phyloP scores from a whole-genome alignment of 305 asterid genomes.

The Fraxinus ornus region DNA sequence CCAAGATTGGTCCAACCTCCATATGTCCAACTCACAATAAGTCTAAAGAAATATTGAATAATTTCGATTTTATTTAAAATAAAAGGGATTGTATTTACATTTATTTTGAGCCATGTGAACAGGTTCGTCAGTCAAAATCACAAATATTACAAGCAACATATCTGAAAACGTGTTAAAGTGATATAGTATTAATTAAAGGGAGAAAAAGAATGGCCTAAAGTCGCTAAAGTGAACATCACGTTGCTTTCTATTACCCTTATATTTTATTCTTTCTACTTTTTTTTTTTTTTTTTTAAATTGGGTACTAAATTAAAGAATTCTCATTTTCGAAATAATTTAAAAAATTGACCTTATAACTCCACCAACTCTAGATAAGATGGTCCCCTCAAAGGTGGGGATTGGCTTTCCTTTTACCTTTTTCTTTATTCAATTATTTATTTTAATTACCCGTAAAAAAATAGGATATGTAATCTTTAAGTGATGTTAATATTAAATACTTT shows the following conservation, averaged over 20 bases:
- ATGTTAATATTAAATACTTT: background rate
- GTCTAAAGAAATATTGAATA: background rate
- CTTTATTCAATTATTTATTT: background rate
- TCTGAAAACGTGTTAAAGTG: slow-evolving; percentile 29
- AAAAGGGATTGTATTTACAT: background rate
- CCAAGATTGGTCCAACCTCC: background rate
- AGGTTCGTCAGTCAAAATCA: slow-evolving; percentile 20
- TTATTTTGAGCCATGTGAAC: background rate
- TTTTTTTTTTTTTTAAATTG: too few species aligned
- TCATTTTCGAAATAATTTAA: background rate
- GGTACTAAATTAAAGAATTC: background rate
- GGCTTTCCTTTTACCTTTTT: background rate
- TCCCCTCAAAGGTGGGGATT: background rate
- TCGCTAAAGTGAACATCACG: slow-evolving; percentile 29
- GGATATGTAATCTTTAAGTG: background rate
- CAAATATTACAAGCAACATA: slow-evolving; percentile 25
- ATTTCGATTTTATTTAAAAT: background rate
- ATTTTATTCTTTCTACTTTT: slow-evolving; percentile 12
- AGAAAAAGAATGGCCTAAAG: slow-evolving; percentile 15
- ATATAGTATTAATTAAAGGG: slow-evolving; percentile 8
- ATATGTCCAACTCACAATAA: background rate
- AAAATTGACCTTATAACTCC: background rate
- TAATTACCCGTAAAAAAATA: too few species aligned
- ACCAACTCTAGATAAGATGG: background rate
- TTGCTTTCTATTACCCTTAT: slow-evolving; percentile 32